Evolutionary conservation across 2,329 filamentous ascomycete species (phyloP).

Genomic region (Diplodia scrobiculata): DNA sequence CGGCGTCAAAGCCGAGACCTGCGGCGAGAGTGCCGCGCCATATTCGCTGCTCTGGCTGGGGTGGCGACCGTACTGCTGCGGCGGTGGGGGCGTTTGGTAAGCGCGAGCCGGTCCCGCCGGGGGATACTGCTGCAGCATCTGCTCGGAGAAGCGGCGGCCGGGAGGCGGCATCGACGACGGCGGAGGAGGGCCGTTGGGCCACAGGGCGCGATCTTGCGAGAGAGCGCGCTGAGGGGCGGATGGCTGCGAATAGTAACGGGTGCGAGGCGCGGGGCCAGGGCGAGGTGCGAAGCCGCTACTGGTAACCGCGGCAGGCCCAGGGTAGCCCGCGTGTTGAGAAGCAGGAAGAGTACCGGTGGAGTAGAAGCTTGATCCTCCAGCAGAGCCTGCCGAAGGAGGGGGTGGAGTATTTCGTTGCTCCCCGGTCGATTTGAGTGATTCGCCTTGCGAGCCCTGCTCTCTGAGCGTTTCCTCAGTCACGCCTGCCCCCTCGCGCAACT

Average conservation of each 20-base stretch:
- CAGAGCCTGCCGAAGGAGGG: not conserved
- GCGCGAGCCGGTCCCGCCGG: not conserved
- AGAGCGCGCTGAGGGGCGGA: not conserved
- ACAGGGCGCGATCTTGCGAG: conserved; percentile 14
- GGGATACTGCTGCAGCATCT: conserved; percentile 8
- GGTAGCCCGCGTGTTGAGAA: not conserved
- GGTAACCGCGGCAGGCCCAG: not conserved
- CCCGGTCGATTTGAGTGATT: not conserved
- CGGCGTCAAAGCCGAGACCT: conserved; percentile 12
- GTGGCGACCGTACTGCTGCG: conserved; percentile 5
- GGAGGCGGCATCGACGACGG: not conserved
- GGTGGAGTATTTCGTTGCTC: not conserved
- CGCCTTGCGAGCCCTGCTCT: not conserved
- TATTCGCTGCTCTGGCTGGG: conserved; percentile 3
- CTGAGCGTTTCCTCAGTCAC: not conserved
- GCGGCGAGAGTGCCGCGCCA: conserved; percentile 4
- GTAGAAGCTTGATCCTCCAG: not conserved
- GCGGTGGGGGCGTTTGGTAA: conserved; percentile 11
- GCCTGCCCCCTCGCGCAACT: not conserved
- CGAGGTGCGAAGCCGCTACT: not conserved
- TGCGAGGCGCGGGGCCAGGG: not conserved
- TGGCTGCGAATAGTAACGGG: conserved; percentile 12
- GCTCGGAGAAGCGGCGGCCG: conserved; percentile 21
- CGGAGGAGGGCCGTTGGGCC: not conserved
- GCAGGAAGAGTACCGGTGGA: not conserved